Percentiles rank a stretch among this genome's conserved stretches.
These are phyloP conservation scores for Suhomyces coccinellae DNA, from an alignment of 1,139 yeast species.

Conservation along the genomic window DNA sequence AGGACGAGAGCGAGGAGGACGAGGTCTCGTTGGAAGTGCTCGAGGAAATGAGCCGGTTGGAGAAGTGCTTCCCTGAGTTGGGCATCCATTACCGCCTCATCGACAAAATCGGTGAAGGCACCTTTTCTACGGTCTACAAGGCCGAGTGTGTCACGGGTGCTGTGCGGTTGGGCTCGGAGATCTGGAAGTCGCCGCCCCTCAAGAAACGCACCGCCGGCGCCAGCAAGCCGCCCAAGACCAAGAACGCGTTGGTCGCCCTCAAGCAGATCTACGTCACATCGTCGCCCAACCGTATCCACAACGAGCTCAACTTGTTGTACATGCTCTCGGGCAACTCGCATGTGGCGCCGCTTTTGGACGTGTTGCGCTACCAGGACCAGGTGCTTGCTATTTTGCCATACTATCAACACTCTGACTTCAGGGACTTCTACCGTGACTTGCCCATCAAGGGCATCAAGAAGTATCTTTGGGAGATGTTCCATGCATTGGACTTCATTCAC, in stretches of 20 bases:
- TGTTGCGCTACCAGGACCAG: slow-evolving; percentile 84
- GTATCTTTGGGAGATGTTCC: slow-evolving; percentile 77
- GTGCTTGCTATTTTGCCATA: slow-evolving; percentile 91
- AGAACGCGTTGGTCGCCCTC: slow-evolving; percentile 75
- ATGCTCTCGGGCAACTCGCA: slow-evolving; percentile 65
- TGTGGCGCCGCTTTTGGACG: slow-evolving; percentile 89
- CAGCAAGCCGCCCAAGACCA: slow-evolving; percentile 18
- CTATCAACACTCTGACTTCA: slow-evolving; percentile 86
- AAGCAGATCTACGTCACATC: slow-evolving; percentile 94
- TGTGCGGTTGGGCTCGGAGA: slow-evolving; percentile 38
- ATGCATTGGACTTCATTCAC: slow-evolving; percentile 76
- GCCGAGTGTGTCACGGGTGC: slow-evolving; percentile 68
- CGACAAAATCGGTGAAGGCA: slow-evolving; percentile 94
- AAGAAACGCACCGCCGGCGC: slow-evolving; percentile 21
- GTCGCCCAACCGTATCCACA: slow-evolving; percentile 85
- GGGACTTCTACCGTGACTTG: slow-evolving; percentile 79
- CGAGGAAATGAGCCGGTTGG: slow-evolving; percentile 67
- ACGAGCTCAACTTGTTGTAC: slow-evolving; percentile 78
- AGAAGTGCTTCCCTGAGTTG: slow-evolving; percentile 62
- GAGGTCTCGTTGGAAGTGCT: slow-evolving; percentile 53
- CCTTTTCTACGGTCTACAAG: slow-evolving; percentile 87
- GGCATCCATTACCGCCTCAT: slow-evolving; percentile 61
- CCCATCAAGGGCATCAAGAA: slow-evolving; percentile 77
- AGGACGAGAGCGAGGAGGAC: slow-evolving; percentile 33
- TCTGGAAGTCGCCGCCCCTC: slow-evolving; percentile 51